phyloP scores from a whole-genome alignment of 2,329 filamentous ascomycete genomes.

The Hypoxylon sp. region DNA sequence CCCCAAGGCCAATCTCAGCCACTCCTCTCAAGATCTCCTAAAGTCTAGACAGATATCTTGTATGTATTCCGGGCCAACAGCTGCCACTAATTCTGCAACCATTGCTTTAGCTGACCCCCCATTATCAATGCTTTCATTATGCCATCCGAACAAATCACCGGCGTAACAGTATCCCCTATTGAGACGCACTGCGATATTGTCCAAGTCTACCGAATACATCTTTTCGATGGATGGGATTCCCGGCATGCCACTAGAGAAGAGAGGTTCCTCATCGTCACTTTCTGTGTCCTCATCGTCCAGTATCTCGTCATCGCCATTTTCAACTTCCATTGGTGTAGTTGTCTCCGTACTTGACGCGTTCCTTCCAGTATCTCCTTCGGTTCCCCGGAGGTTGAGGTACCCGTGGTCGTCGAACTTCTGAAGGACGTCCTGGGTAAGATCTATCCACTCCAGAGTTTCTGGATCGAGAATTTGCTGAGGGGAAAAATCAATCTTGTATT shows the following conservation, averaged over 20 bases:
- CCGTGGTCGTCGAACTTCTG: slow-evolving; percentile 67
- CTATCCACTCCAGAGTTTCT: slow-evolving; percentile 73
- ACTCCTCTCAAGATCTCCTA: slow-evolving; percentile 23
- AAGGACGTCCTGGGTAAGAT: slow-evolving; percentile 67
- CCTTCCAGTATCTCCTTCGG: slow-evolving; percentile 28
- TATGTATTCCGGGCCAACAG: slow-evolving; percentile 73
- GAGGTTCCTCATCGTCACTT: slow-evolving; percentile 47
- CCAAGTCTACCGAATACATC: slow-evolving; percentile 70
- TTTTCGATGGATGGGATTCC: slow-evolving; percentile 72
- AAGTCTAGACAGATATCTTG: slow-evolving; percentile 73
- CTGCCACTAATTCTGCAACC: slow-evolving; percentile 77
- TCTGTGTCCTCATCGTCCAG: slow-evolving; percentile 33
- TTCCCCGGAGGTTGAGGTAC: slow-evolving; percentile 67
- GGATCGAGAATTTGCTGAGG: slow-evolving; percentile 83
- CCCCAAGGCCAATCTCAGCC: neutral
- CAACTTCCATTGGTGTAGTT: slow-evolving; percentile 19
- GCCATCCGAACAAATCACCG: slow-evolving; percentile 68
- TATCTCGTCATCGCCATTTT: slow-evolving; percentile 25
- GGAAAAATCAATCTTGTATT: slow-evolving; percentile 84
- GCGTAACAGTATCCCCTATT: slow-evolving; percentile 49
- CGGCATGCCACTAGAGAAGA: slow-evolving; percentile 76
- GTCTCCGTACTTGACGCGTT: slow-evolving; percentile 1
- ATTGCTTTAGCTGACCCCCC: slow-evolving; percentile 69
- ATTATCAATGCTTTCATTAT: slow-evolving; percentile 65
- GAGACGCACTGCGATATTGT: slow-evolving; percentile 70